Conservation (phyloP, 2,329 filamentous ascomycete genomes). For the Hirsutella rhossiliensis region DNA sequence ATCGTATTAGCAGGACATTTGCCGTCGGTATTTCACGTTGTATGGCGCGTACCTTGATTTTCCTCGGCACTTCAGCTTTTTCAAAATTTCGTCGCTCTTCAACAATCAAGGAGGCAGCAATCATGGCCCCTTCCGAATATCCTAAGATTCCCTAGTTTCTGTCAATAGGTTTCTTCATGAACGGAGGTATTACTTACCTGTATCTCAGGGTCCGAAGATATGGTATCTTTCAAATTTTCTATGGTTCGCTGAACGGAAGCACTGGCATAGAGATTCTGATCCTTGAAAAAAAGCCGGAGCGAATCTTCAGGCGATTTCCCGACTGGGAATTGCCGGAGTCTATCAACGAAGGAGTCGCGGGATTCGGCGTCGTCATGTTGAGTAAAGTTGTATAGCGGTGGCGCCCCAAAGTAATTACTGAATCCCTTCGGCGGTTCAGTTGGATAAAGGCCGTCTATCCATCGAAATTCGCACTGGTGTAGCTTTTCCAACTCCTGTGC, state of each 20-base stretch:
- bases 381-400: constrained; percentile 44
- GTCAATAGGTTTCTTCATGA: not conserved
- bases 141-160: constrained; percentile 37
- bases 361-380: constrained; percentile 28
- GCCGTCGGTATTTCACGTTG: not conserved
- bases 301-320: constrained; percentile 43
- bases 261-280: constrained; percentile 9
- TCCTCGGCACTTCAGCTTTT: constrained; percentile 17
- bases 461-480: constrained; percentile 25
- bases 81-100: constrained; percentile 30
- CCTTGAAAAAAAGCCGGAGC: constrained; percentile 35
- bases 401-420: constrained; percentile 43
- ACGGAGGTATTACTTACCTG: constrained; percentile 8
- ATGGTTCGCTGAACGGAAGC: constrained; percentile 8
- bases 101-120: constrained; percentile 39
- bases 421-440: constrained; percentile 40
- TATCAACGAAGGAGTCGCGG: constrained; percentile 33
- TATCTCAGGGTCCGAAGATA: constrained; percentile 27
- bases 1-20: too few species aligned
- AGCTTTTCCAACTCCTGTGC: constrained; percentile 8
- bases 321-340: constrained; percentile 41
- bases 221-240: constrained; percentile 24
- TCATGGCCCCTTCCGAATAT: constrained; percentile 47
- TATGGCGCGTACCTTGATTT: constrained; percentile 18
- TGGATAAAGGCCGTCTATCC: constrained; percentile 37